Evolutionary conservation across 495 filamentous ascomycete species (phyloP).

Genomic region (Lindgomyces ingoldianus): DNA sequence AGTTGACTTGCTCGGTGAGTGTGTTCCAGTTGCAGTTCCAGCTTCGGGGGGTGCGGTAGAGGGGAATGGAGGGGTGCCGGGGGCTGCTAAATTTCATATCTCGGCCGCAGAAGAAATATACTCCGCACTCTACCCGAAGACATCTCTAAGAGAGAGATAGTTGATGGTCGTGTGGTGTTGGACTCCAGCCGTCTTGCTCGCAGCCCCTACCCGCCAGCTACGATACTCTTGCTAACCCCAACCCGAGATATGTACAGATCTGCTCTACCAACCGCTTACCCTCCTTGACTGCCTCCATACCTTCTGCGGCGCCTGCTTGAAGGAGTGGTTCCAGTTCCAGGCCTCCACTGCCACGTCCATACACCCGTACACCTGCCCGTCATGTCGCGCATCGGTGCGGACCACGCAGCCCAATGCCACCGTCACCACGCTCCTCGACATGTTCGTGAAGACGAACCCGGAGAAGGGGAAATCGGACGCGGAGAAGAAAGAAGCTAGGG

Average conservation of each 20-base stretch:
- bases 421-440: conserved; percentile 78
- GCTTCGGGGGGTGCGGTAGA: not conserved
- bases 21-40: conserved; percentile 3
- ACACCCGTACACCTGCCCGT: conserved; percentile 79
- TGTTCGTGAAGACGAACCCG: conserved; percentile 74
- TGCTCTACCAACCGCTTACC: conserved; percentile 92
- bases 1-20: conserved; percentile 88
- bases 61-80: not conserved
- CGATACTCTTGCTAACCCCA: conserved; percentile 32
- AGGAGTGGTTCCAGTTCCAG: conserved; percentile 83
- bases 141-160: too few relatives aligned
- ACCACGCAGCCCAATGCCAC: conserved; percentile 82
- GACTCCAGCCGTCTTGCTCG: too few relatives aligned
- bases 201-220: too few relatives aligned
- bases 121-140: not conserved
- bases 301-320: conserved; percentile 91
- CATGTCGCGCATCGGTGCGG: conserved; percentile 82
- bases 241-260: conserved; percentile 91
- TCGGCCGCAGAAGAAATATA: not conserved
- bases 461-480: conserved; percentile 61
- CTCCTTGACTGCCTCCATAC: conserved; percentile 97
- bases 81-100: not conserved
- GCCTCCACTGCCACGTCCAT: conserved; percentile 57
- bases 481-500: conserved; percentile 71
- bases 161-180: too few relatives aligned